phyloP scores from a whole-genome alignment of 2,329 filamentous ascomycete species.

The Aspergillus sp. region DNA sequence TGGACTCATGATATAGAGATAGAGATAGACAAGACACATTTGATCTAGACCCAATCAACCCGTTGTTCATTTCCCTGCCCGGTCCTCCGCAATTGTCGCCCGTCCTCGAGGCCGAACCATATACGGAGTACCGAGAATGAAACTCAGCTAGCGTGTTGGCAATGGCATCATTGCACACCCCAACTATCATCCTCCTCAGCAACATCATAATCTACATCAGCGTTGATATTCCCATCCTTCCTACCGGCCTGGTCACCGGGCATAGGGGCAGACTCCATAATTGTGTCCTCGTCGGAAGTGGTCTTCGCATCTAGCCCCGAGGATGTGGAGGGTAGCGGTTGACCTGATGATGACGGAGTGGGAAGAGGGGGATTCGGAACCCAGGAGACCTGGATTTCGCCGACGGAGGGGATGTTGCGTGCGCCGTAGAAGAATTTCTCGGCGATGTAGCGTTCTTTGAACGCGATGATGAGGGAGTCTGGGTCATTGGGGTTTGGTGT shows the following conservation, averaged over 20 bases:
- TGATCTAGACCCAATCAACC: too few species aligned
- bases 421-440: slow-evolving; percentile 59
- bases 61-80: too few species aligned
- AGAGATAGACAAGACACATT: too few species aligned
- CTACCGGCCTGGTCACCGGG: slow-evolving; percentile 16
- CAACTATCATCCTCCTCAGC: slow-evolving; percentile 55
- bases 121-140: background rate
- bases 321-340: slow-evolving; percentile 9
- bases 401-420: slow-evolving; percentile 55
- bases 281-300: slow-evolving; percentile 33
- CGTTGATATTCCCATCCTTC: slow-evolving; percentile 19
- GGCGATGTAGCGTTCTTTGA: slow-evolving; percentile 56
- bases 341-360: slow-evolving; percentile 5
- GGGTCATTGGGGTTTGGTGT: slow-evolving; percentile 46
- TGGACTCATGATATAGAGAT: too few species aligned
- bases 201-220: slow-evolving; percentile 56
- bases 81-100: too few species aligned
- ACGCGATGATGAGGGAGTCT: slow-evolving; percentile 48
- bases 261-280: slow-evolving; percentile 35
- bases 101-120: background rate
- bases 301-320: slow-evolving; percentile 29
- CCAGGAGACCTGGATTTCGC: slow-evolving; percentile 61
- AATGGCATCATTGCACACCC: slow-evolving; percentile 31
- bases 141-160: background rate
- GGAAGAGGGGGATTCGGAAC: slow-evolving; percentile 45